Base-by-base conservation (phyloP, 345 rosid species). In the Anastatica hierochuntica region DNA sequence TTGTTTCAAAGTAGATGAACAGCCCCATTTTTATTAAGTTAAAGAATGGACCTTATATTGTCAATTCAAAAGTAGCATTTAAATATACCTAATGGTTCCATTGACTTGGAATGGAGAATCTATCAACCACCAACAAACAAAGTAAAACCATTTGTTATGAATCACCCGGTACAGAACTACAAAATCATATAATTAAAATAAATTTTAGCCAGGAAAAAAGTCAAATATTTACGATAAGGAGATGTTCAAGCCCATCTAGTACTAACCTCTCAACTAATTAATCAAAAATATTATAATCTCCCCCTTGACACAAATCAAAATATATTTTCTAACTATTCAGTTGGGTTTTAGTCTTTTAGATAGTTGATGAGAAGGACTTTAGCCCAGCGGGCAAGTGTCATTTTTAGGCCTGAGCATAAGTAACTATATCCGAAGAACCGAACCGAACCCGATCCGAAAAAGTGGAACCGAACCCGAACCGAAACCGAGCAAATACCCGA, bases 21-120 rank as follows among this genome's bases (percentile, higher is more conserved):
- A 60, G 39, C 40, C 13, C 42, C 14, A 8, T 11, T 41, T 2
- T 31, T 14, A 10, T 11, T 26, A 40, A 49, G 23, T 30, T 60
- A 30, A 39, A 49, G 17, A 30, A 30, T 29, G 13, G 27, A 13
- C 57, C 18, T 13, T 24, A 50, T 2, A 6, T 12, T 31, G 23
- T 16, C 7, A 42, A 60, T 40, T 41, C 2, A 19, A 49, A 60
- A 40, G 6, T 20, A 41, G 13, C 18, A 20, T 10, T 39, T 27
- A 41, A 17, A n/a, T n/a, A n/a, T n/a, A n/a, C n/a, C n/a, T 40
- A 49, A 40, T 40, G 24, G 26, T 49, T 30, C 49, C 49, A 39
- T 60, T 60, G 64, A 60, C 56, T 48, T 10, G 9, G 13, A 11
- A 38, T 27, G 48, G 16, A 27, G 64, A 48, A 59, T 49, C 15